Evolutionary conservation across 1,139 yeast species (phyloP), one percentile per base, ranked within the genome.

Genomic region (Arxiozyma bovina): DNA sequence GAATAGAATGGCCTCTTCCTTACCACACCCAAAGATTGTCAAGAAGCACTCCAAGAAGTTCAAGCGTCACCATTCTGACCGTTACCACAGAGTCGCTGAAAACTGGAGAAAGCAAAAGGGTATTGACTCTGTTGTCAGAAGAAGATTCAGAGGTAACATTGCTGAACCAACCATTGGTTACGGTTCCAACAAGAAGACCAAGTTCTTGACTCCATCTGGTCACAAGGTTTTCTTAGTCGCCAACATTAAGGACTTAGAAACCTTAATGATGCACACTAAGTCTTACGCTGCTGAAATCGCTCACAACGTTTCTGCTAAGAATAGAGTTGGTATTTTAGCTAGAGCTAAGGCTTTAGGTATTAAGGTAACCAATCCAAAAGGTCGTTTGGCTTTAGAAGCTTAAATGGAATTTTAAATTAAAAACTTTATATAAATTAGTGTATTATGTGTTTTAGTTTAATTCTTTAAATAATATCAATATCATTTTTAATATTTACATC

Each of bases 31-130:
- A 81, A 91, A 89, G 90, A 93, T 94, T 81, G 97, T 93, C 79
- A 94, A 94, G 93, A 94, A 94, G 91, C 94, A 90, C 88, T 78
- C 91, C 77, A 87, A 87, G 84, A 87, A 87, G 85, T 94, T 94
- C 89, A 93, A 90, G 93, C 90, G 99, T 83, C 98, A 93, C 79
- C 99, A 94, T 84, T 90, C 97, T 78, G 99, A 94, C 87, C 90
- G 97, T 81, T 93, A 89, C 82, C 84, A 84, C 84, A 91, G 99
- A 80, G 97, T 93, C 70, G 81, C 90, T 73, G 97, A 89, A 81
- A 86, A 85, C 85, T 94, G 99, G 99, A 93, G 99, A 89, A 93
- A 93, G 83, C 99, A 94, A 82, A 93, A 91, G 89, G 99, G 99
- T 93, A 94, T 94, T 75, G 99, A 94, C 84, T 91, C 97, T 72